These are phyloP conservation scores for Ceriops zippeliana DNA, from an alignment of 345 rosid genomes.

Conservation along the genomic window DNA sequence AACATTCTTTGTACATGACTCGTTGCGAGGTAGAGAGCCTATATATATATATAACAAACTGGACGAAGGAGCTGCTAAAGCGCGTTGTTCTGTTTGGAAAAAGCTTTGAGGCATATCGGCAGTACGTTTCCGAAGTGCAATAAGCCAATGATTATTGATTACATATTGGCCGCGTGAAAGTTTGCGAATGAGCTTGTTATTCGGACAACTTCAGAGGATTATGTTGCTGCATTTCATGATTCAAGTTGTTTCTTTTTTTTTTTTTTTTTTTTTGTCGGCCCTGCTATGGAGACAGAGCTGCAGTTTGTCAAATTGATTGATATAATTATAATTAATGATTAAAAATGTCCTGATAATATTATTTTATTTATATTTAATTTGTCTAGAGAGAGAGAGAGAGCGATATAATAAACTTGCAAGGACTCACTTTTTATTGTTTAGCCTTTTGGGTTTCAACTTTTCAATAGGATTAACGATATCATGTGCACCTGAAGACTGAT, in stretches of 20 bases:
- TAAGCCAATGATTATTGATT: background rate
- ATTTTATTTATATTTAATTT: too few relatives aligned
- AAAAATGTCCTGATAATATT: too few relatives aligned
- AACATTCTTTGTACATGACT: too few relatives aligned
- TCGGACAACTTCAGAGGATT: background rate
- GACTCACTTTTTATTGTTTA: background rate
- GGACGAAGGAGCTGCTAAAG: too few relatives aligned
- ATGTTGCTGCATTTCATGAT: background rate
- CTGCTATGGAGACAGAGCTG: background rate
- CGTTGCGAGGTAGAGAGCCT: too few relatives aligned
- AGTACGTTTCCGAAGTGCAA: background rate
- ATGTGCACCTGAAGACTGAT: too few relatives aligned
- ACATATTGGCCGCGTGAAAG: background rate
- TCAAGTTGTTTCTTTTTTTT: background rate
- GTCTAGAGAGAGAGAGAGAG: too few relatives aligned
- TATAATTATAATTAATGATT: too few relatives aligned
- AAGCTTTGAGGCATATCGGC: background rate
- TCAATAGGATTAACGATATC: background rate
- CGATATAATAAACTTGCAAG: too few relatives aligned
- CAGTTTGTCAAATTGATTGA: background rate
- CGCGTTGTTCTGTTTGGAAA: background rate
- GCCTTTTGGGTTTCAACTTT: background rate
- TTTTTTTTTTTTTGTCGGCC: background rate
- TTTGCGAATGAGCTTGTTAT: background rate
- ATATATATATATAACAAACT: too few relatives aligned